Percentiles rank a stretch among this genome's conserved stretches.
Conservation (phyloP, 352 stramenopile species). For the Globisporangium polare region DNA sequence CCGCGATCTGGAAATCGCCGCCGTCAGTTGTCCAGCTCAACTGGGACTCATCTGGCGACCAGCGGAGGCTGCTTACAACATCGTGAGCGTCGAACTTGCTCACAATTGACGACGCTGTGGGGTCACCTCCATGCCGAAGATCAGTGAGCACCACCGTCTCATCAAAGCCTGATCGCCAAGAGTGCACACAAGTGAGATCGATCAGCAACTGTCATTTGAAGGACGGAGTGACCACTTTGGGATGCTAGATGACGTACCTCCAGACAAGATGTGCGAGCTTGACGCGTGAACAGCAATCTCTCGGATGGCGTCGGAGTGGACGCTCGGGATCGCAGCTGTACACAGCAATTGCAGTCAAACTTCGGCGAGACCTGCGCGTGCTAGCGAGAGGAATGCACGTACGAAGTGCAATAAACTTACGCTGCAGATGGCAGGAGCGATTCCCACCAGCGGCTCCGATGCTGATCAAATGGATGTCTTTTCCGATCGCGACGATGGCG, state of each 20-base stretch:
- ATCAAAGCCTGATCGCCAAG: slow-evolving; percentile 52
- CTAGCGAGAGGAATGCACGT: not conserved
- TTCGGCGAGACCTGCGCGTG: not conserved
- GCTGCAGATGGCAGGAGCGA: slow-evolving; percentile 31
- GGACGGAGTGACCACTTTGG: not conserved
- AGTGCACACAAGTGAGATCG: not conserved
- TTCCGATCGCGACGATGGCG: slow-evolving; percentile 59
- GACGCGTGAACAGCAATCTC: slow-evolving; percentile 48
- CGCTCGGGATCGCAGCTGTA: slow-evolving; percentile 42
- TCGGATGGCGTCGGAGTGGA: slow-evolving; percentile 73
- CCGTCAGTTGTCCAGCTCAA: slow-evolving; percentile 83
- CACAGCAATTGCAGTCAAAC: not conserved
- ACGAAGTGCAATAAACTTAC: slow-evolving; percentile 14
- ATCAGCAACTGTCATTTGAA: not conserved
- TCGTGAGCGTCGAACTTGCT: slow-evolving; percentile 69
- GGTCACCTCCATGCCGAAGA: slow-evolving; percentile 39
- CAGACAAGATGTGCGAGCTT: slow-evolving; percentile 35
- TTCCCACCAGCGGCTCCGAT: slow-evolving; percentile 20
- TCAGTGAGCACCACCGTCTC: slow-evolving; percentile 74
- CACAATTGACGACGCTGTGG: slow-evolving; percentile 28
- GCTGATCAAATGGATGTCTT: slow-evolving; percentile 64
- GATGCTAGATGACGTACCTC: slow-evolving; percentile 18
- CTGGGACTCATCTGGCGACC: slow-evolving; percentile 37
- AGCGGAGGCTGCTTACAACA: slow-evolving; percentile 79
- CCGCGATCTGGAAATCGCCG: slow-evolving; percentile 65